phyloP scores from a whole-genome alignment of 805 yeast species.

The Isabelozyma pseudorhagii region DNA sequence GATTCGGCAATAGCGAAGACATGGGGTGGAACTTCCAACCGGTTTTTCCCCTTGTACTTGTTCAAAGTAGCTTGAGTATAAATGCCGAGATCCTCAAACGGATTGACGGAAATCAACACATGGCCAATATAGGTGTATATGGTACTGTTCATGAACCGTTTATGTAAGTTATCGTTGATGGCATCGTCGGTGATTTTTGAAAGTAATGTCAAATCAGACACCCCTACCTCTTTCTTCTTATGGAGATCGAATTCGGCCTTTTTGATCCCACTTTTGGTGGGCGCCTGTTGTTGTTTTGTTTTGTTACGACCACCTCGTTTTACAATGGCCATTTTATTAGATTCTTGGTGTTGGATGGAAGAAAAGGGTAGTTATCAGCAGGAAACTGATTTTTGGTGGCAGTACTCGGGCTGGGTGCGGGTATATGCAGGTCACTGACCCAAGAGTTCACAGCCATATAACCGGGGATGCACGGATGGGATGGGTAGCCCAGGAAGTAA shows the following conservation, averaged over 20 bases:
- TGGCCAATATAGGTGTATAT: conserved; percentile 94
- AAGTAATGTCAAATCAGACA: conserved; percentile 85
- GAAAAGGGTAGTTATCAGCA: not conserved
- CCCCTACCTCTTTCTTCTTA: conserved; percentile 97
- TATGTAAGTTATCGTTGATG: conserved; percentile 86
- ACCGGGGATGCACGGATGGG: not conserved
- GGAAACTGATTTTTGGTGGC: not conserved
- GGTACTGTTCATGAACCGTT: conserved; percentile 83
- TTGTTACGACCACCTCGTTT: conserved; percentile 67
- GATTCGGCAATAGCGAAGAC: conserved; percentile 97
- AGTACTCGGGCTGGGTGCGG: not conserved
- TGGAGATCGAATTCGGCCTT: conserved; percentile 88
- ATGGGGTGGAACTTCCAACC: conserved; percentile 97
- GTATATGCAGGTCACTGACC: not conserved
- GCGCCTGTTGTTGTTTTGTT: conserved; percentile 46
- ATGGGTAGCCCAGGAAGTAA: too few relatives aligned
- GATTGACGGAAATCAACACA: conserved; percentile 93
- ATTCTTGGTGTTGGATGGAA: not conserved
- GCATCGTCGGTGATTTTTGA: conserved; percentile 88
- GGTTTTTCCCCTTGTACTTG: conserved; percentile 83
- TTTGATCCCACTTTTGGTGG: conserved; percentile 57
- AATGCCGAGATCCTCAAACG: conserved; percentile 93
- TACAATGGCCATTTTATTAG: conserved; percentile 64
- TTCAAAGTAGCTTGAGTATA: conserved; percentile 77
- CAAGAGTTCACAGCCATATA: not conserved